A percentile compares a stretch with the other conserved stretches of the same genome.
These are phyloP conservation scores for Podospora conica DNA, from an alignment of 495 filamentous ascomycete species.

Conservation along the genomic window DNA sequence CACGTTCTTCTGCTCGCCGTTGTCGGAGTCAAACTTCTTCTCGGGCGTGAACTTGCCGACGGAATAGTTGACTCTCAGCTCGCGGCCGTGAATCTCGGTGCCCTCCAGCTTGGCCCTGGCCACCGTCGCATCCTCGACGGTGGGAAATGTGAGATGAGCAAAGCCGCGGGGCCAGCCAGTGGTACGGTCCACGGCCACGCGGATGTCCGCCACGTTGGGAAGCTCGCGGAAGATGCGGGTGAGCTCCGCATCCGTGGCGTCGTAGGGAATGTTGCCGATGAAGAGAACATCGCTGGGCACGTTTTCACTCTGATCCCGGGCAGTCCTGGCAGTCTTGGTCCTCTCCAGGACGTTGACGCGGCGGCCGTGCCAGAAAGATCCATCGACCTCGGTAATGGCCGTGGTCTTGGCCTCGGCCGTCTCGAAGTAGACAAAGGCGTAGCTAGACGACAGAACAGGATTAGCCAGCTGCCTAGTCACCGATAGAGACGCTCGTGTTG, in stretches of 20 bases:
- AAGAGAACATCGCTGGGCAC: constrained; percentile 64
- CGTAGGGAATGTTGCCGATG: constrained; percentile 85
- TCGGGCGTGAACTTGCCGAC: not conserved
- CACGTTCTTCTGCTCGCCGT: too few relatives aligned
- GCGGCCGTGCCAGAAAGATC: constrained; percentile 74
- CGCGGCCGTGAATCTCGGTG: constrained; percentile 58
- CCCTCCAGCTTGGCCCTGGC: constrained; percentile 52
- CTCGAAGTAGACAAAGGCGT: constrained; percentile 69
- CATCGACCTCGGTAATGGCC: constrained; percentile 61
- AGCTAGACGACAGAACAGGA: constrained; percentile 45
- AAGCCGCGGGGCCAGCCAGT: constrained; percentile 87
- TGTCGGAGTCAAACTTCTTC: not conserved
- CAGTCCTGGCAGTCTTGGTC: constrained; percentile 46
- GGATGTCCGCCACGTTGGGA: constrained; percentile 67
- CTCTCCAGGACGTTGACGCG: constrained; percentile 37
- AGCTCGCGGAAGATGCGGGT: constrained; percentile 73
- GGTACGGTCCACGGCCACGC: constrained; percentile 82
- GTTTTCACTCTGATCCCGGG: constrained; percentile 8
- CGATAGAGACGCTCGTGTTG: constrained; percentile 13
- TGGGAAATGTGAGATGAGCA: constrained; percentile 79
- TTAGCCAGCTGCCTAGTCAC: constrained; percentile 18
- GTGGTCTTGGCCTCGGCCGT: constrained; percentile 46
- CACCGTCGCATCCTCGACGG: constrained; percentile 52
- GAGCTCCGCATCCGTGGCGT: constrained; percentile 82
- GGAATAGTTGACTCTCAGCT: constrained; percentile 61